Conservation (phyloP, 2,329 filamentous ascomycete species). For the Fusarium robinianum region DNA sequence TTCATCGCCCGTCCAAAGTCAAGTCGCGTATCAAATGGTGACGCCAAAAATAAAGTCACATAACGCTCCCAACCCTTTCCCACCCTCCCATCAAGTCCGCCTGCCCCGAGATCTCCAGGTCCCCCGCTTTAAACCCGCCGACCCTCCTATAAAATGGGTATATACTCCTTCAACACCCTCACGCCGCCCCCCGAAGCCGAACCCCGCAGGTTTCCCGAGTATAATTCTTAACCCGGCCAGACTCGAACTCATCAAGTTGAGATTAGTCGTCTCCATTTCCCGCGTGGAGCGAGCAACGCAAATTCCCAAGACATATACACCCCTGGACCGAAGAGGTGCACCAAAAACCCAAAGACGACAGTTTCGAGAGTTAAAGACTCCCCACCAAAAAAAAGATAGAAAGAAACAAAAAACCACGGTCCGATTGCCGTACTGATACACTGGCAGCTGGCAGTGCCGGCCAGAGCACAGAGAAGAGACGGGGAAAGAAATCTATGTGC, state of each 20-base stretch:
- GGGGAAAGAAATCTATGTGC: slow-evolving; percentile 29
- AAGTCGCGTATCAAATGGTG: too few relatives aligned
- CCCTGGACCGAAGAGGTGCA: too few relatives aligned
- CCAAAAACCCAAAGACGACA: too few relatives aligned
- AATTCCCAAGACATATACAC: too few relatives aligned
- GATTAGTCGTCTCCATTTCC: slow-evolving; percentile 31
- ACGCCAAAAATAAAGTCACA: slow-evolving; percentile 1
- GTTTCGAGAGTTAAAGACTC: background rate
- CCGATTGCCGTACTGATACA: slow-evolving; percentile 26
- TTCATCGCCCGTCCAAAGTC: slow-evolving; percentile 1
- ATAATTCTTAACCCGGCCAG: slow-evolving; percentile 14
- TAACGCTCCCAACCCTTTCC: background rate
- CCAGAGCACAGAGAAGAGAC: slow-evolving; percentile 20
- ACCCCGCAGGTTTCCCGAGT: slow-evolving; percentile 8
- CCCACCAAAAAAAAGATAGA: too few relatives aligned
- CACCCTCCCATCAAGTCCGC: slow-evolving; percentile 7
- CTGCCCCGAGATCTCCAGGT: slow-evolving; percentile 8
- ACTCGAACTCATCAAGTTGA: slow-evolving; percentile 17
- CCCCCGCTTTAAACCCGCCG: slow-evolving; percentile 13
- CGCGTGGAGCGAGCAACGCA: slow-evolving; percentile 16
- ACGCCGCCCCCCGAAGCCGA: slow-evolving; percentile 18
- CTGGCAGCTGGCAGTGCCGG: slow-evolving; percentile 8
- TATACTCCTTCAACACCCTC: slow-evolving; percentile 38
- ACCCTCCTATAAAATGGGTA: slow-evolving; percentile 39
- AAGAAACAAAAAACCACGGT: slow-evolving; percentile 10